Percentiles rank a stretch among this genome's conserved stretches.
phyloP scores from a whole-genome alignment of 306 rosid species.

The Medicago truncatula region DNA sequence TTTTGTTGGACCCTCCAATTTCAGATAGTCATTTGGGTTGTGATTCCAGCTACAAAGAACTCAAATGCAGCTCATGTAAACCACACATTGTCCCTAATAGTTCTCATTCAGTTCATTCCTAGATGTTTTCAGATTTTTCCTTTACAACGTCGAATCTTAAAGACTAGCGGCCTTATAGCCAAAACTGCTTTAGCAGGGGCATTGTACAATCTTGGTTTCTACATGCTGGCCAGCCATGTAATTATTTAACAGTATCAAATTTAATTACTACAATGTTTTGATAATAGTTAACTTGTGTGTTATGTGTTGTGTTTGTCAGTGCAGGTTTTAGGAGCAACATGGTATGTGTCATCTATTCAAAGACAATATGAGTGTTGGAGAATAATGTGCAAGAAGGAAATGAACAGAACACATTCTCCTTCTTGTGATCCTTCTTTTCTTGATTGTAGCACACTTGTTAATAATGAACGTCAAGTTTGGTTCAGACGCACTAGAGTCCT shows the following conservation, averaged over 20 bases:
- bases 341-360: constrained; percentile 85
- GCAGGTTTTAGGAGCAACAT: constrained; percentile 87
- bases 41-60: constrained; percentile 65
- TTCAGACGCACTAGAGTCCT: constrained; percentile 50
- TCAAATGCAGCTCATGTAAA: constrained; percentile 69
- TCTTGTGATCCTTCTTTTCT: constrained; percentile 65
- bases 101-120: constrained; percentile 80
- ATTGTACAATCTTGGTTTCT: constrained; percentile 77
- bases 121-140: constrained; percentile 78
- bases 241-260: constrained; percentile 2
- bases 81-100: constrained; percentile 80
- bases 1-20: neutral
- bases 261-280: neutral
- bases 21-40: constrained; percentile 83
- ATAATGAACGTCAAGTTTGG: constrained; percentile 64
- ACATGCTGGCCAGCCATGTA: constrained; percentile 81
- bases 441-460: constrained; percentile 48
- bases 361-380: constrained; percentile 82
- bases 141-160: constrained; percentile 66
- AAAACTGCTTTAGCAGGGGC: constrained; percentile 88
- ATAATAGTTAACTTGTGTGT: constrained; percentile 22
- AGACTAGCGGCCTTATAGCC: constrained; percentile 77
- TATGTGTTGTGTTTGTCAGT: constrained; percentile 52
- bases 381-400: constrained; percentile 56
- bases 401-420: constrained; percentile 74